Base-by-base conservation (phyloP, 2,329 filamentous ascomycete genomes). In the Trichoderma aggressivum region DNA sequence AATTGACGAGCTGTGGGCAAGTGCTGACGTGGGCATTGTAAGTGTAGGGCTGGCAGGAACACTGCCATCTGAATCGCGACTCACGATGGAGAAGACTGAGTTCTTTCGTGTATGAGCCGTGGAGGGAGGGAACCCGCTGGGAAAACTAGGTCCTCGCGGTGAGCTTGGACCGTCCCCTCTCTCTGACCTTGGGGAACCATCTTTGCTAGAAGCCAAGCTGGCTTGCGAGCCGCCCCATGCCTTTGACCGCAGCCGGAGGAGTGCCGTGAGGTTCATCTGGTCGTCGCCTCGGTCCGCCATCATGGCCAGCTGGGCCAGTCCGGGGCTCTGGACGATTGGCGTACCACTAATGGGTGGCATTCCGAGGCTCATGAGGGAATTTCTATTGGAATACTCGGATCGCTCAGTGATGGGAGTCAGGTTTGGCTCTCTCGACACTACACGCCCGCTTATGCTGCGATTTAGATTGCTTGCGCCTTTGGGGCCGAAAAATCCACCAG, bases 331-430 rank as follows among this genome's bases (percentile, higher is more conserved):
- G 3, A 93, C 76, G 3, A 73, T 72, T 1, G 81, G 80, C 53
- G 83, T 88, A 11, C 78, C 79, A 71, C 77, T 77, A 34, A 80
- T 77, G 4, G 78, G 75, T 12, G 80, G 79, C 72, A 83, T 81
- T 32, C 81, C 82, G 73, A 95, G 83, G 71, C 91, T 93, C 83
- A 97, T 92, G 71, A 97, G 89, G 1, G 93, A 97, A 79, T 98
- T 98, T 58, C 96, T 90, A 72, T 97, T 97, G 55, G 94, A 97
- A 84, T 97, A 98, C 81, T 99, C 96, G 72, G 93, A 97, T 14
- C 94, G 89, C 80, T 98, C 96, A 0, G 95, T 98, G 76, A 99
- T 98, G 7, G 96, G 96, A 1, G 96, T 98, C 61, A 99, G 84
- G 76, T 96, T 98, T 1, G 96, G 95, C 79, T 98, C 95, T 53